These are phyloP conservation scores for Endocalyx cinctus DNA, from an alignment of 2,329 filamentous ascomycete genomes.

Conservation along the genomic window DNA sequence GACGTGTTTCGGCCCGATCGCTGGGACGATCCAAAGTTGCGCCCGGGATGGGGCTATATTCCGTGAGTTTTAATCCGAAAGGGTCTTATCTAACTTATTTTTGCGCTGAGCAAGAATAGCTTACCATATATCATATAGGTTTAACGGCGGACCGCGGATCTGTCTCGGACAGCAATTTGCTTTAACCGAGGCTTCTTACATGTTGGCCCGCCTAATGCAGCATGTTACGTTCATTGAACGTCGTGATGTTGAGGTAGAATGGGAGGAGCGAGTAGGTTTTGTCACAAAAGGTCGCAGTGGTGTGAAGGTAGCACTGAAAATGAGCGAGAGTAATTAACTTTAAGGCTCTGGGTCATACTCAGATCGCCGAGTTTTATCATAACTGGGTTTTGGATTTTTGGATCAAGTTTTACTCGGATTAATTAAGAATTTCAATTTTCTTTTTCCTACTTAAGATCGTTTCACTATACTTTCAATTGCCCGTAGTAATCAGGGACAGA, in stretches of 20 bases:
- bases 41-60: slow-evolving; percentile 26
- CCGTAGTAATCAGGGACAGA: too few relatives aligned
- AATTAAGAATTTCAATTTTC: too few relatives aligned
- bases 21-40: slow-evolving; percentile 10
- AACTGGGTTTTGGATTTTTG: too few relatives aligned
- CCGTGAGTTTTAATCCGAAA: slow-evolving; percentile 9
- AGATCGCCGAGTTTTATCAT: too few relatives aligned
- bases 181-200: slow-evolving; percentile 10
- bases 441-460: too few relatives aligned
- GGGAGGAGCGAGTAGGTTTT: slow-evolving; percentile 1
- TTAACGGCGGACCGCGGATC: slow-evolving; percentile 33
- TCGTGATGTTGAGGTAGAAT: neutral
- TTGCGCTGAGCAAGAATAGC: too few relatives aligned
- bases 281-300: slow-evolving; percentile 9
- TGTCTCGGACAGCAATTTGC: slow-evolving; percentile 21
- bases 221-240: slow-evolving; percentile 9
- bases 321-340: neutral
- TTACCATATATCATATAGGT: slow-evolving; percentile 8
- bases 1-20: slow-evolving; percentile 12
- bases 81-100: too few relatives aligned
- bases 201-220: slow-evolving; percentile 12
- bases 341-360: too few relatives aligned
- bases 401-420: too few relatives aligned
- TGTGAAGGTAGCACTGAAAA: neutral
- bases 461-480: too few relatives aligned